Base-by-base conservation (phyloP, 768 basidiomycete species). In the Psilocybe azurescens region DNA sequence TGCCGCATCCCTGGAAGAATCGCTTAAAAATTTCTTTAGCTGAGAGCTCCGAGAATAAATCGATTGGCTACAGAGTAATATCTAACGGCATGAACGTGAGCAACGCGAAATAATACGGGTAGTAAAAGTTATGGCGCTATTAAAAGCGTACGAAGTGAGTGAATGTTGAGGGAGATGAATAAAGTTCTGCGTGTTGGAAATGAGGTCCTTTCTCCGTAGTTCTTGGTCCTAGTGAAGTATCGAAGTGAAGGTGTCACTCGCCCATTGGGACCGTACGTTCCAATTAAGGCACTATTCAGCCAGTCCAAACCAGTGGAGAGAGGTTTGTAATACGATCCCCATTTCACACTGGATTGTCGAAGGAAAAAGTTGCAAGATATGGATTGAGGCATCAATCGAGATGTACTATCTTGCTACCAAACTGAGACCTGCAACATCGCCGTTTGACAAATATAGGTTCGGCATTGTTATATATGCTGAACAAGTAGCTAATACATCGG, bases 381-480 rank as follows among this genome's bases (percentile, higher is more conserved):
- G 55, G 60, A 38, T 59, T 60, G 61, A 59, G 56, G 49, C 47
- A 59, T 53, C 50, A 46, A 52, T 60, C 47, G 53, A 61, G 62
- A 61, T 59, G 59, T 57, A 59, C 51, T 47, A 57, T 63, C 62
- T 63, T 48, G 63, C 62, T 60, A 36, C 52, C 53, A 53, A 53
- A 55, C 32, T n/a, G 57, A 46, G 48, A 30, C 36, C 32, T 33
- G 28, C 44, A 55, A 50, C 61, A 44, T 52, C 58, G 46, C 56
- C 56, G 56, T 53, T 66, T 51, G 58, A 66, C 62, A 63, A 66
- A 61, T 66, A 63, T 63, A 66, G 65, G 57, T 33, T 63, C 62
- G 65, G 62, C 62, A 61, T 57, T 66, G 56, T 59, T 59, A 63
- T 66, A 56, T 58, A 61, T 55, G 59, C 57, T 58, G 59, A 60